phyloP scores from a whole-genome alignment of 2,329 filamentous ascomycete genomes.

The Sporothrix luriei region DNA sequence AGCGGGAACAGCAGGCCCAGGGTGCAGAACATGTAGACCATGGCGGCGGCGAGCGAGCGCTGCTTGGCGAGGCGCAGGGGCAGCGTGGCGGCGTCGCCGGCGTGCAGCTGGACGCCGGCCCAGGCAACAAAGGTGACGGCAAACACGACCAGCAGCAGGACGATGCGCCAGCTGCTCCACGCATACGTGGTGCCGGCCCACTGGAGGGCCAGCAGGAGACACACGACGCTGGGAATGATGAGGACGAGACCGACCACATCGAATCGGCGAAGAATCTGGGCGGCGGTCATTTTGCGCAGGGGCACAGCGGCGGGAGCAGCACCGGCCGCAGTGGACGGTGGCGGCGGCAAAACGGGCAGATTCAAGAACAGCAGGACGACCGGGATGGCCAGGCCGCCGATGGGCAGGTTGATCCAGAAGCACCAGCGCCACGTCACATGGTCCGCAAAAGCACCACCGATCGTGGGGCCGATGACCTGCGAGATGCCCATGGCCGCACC shows the following conservation, averaged over 20 bases:
- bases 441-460: constrained; percentile 33
- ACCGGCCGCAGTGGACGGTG: background rate
- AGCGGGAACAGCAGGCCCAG: constrained; percentile 28
- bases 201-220: constrained; percentile 53
- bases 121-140: constrained; percentile 43
- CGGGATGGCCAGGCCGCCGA: constrained; percentile 31
- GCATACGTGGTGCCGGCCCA: constrained; percentile 50
- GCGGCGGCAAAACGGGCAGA: constrained; percentile 34
- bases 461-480: constrained; percentile 29
- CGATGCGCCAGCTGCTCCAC: constrained; percentile 46
- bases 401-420: constrained; percentile 35
- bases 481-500: constrained; percentile 28
- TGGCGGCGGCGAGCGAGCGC: constrained; percentile 38
- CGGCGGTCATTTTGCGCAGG: background rate
- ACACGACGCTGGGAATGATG: constrained; percentile 44
- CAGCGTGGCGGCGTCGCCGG: constrained; percentile 48
- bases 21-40: constrained; percentile 33
- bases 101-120: constrained; percentile 44
- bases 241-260: constrained; percentile 32
- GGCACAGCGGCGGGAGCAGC: background rate
- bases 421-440: constrained; percentile 33
- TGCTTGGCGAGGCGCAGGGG: constrained; percentile 47
- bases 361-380: constrained; percentile 40
- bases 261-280: constrained; percentile 11
- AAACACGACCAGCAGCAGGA: constrained; percentile 46